Evolutionary conservation across 176 grass and related monocot genomes (phyloP), one percentile per base, ranked within the genome.

Genomic region (Triticum urartu): DNA sequence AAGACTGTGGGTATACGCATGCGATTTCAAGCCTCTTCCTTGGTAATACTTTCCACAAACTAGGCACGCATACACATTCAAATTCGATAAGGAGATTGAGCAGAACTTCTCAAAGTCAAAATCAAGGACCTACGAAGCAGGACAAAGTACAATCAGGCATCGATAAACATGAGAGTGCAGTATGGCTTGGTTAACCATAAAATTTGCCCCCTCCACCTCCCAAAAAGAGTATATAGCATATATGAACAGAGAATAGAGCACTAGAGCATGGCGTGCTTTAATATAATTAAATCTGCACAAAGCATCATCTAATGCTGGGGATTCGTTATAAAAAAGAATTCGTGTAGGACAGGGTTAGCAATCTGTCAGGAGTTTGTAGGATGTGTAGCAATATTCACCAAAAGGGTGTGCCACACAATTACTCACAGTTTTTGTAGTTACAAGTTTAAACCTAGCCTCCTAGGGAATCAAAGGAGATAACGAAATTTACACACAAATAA

Each of bases 71-170:
- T 98, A 98, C 38, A 95, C 97, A 69, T 98, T 98, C 92, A 98
- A 82, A 80, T 95, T 98, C 78, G 97, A 98, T n/a, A 98, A 82
- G 70, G 97, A 98, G 26, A 95, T 98, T 56, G 94, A 98, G 80
- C 97, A 98, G 62, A 95, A 95, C 71, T 92, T 98, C 88, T 98
- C 97, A 87, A 98, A 98, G 90, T 98, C 97, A 85, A 98, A 98
- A 86, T 98, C 97, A 93, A 98, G 91, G 80, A 98, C 97, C 97
- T 98, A 84, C 26, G 86, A 64, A 67, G 30, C 18, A 75, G 61
- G 18, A 77, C 18, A 80, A 48, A 34, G 30, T 42, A 64, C 9
- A 72, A 7, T 70, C 34, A 62, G 10, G 5, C 11, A 60, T 81
- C 12, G 47, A 64, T 45, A 75, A 67, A 20, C 58, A 86, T 60